phyloP scores from a whole-genome alignment of 78 protist species.

The Speleostelium caveatum region DNA sequence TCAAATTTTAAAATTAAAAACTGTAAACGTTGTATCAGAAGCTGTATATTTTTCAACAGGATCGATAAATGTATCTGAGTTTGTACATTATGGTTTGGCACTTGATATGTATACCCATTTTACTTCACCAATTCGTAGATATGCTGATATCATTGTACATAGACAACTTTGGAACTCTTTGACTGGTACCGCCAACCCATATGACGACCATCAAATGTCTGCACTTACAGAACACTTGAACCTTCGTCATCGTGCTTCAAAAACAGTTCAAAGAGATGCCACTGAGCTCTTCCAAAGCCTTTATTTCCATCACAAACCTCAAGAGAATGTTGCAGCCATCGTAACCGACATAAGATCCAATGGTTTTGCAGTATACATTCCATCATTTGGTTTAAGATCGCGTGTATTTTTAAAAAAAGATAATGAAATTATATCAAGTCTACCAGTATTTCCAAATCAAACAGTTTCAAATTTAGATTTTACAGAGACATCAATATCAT shows the following conservation, averaged over 20 bases:
- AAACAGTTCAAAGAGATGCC: conserved; percentile 78
- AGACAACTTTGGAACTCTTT: conserved; percentile 64
- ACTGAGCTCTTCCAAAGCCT: conserved; percentile 71
- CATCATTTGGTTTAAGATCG: conserved; percentile 45
- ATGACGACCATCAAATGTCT: conserved; percentile 18
- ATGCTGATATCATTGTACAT: conserved; percentile 85
- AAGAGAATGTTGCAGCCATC: conserved; percentile 38
- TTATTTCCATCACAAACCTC: conserved; percentile 34
- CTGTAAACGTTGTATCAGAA: conserved; percentile 36
- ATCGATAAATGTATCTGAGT: conserved; percentile 52
- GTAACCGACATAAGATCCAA: conserved; percentile 53
- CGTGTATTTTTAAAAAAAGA: conserved; percentile 18
- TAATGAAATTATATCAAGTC: not conserved
- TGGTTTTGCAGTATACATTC: conserved; percentile 18
- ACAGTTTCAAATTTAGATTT: not conserved
- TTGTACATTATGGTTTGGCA: conserved; percentile 96
- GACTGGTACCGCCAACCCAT: not conserved
- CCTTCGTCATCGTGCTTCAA: conserved; percentile 44
- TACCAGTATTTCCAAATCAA: not conserved
- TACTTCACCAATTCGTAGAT: conserved; percentile 91
- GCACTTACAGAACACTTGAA: conserved; percentile 70
- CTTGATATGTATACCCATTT: conserved; percentile 97
- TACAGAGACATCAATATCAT: not conserved
- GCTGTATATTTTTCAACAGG: conserved; percentile 73
- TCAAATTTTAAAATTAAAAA: conserved; percentile 23